A percentile compares a stretch with the other conserved stretches of the same genome.
phyloP scores from a whole-genome alignment of 108 stramenopile species.

The Pseudonitzschia delicatissima region DNA sequence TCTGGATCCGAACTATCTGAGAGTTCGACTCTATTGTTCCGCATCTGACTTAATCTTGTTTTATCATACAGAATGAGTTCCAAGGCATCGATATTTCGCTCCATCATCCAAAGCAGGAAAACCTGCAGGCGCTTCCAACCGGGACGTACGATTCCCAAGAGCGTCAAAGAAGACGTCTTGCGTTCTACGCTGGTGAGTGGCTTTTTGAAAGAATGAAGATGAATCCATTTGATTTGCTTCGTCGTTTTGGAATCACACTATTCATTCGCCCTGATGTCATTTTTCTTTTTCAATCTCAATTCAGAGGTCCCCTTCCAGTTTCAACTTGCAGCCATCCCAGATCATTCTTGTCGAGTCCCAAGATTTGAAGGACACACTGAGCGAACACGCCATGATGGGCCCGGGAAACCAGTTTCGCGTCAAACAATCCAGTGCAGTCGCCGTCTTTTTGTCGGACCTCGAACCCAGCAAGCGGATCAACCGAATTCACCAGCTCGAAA shows the following conservation, averaged over 20 bases:
- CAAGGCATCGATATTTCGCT: constrained; percentile 54
- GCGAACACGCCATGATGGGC: constrained; percentile 73
- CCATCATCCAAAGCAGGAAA: constrained; percentile 48
- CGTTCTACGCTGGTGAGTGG: constrained; percentile 60
- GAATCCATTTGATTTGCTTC: neutral
- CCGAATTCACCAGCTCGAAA: constrained; percentile 63
- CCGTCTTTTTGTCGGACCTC: constrained; percentile 74
- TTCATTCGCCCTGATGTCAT: neutral
- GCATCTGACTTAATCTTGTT: too few relatives aligned
- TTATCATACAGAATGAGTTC: neutral
- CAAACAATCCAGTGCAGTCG: constrained; percentile 64
- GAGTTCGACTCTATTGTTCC: too few relatives aligned
- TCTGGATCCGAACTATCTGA: neutral
- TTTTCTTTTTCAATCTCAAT: neutral
- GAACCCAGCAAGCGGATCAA: constrained; percentile 66
- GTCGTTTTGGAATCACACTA: neutral
- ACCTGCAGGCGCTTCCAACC: constrained; percentile 69
- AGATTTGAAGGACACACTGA: constrained; percentile 44
- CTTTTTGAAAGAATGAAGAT: neutral
- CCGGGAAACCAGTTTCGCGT: constrained; percentile 71
- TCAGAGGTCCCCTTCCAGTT: constrained; percentile 76
- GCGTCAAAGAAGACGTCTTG: constrained; percentile 52
- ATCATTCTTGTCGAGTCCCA: constrained; percentile 61
- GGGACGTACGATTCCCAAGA: constrained; percentile 39
- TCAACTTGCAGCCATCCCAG: constrained; percentile 86